Conservation (phyloP, 257 asterid genomes). For the Solanum pimpinellifolium region DNA sequence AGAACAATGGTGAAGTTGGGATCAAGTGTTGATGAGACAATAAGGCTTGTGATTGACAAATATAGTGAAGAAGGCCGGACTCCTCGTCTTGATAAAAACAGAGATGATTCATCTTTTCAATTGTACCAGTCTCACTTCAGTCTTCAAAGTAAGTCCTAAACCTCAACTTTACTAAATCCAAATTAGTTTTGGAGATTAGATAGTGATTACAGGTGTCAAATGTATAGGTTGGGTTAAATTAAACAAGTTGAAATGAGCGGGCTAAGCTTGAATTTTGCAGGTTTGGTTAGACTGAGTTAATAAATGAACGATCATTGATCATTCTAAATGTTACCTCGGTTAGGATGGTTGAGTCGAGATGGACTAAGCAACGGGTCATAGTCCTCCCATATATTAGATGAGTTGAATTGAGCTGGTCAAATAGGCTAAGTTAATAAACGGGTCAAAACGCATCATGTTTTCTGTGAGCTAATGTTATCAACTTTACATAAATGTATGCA, state of each 20-base stretch:
- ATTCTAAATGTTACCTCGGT: background rate
- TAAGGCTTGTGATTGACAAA: conserved; percentile 34
- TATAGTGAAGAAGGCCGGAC: conserved; percentile 57
- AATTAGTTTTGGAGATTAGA: background rate
- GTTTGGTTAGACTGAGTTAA: background rate
- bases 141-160: conserved; percentile 45
- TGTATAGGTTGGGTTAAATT: background rate
- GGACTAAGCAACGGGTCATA: background rate
- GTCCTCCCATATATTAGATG: background rate
- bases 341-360: background rate
- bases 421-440: background rate
- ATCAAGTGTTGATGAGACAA: conserved; percentile 49
- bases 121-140: conserved; percentile 61
- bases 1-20: conserved; percentile 63
- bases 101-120: conserved; percentile 28
- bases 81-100: conserved; percentile 36
- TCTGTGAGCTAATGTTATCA: background rate
- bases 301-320: background rate
- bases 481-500: background rate
- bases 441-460: background rate
- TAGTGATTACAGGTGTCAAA: background rate
- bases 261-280: background rate
- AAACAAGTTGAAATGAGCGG: background rate
- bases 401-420: background rate
- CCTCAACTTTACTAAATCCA: background rate